phyloP scores from a whole-genome alignment of 495 filamentous ascomycete species.

The Lichenothelia convexa region DNA sequence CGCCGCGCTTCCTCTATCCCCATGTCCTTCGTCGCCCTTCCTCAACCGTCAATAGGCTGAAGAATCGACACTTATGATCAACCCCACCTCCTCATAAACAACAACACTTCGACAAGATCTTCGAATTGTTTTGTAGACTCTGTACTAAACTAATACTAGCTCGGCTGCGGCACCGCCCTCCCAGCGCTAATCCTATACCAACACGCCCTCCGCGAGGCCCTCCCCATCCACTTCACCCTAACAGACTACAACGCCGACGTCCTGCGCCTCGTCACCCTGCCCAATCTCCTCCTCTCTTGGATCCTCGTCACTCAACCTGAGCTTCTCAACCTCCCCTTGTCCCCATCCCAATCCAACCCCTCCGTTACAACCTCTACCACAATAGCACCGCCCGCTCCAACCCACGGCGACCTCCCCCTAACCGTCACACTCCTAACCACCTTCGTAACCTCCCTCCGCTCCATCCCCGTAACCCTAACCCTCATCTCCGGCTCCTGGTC shows the following conservation, averaged over 20 bases:
- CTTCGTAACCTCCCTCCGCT: constrained; percentile 41
- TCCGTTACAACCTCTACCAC: constrained; percentile 8
- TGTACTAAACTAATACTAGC: constrained; percentile 34
- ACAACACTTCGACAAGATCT: neutral
- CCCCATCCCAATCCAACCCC: constrained; percentile 5
- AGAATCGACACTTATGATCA: no score
- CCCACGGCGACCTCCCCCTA: constrained; percentile 57
- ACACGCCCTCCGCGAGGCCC: constrained; percentile 33
- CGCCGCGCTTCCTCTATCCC: neutral
- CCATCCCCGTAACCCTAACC: constrained; percentile 38
- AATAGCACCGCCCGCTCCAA: constrained; percentile 8
- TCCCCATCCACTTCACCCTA: constrained; percentile 43
- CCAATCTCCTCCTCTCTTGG: constrained; percentile 77
- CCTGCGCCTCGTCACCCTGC: constrained; percentile 68
- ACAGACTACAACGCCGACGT: constrained; percentile 84
- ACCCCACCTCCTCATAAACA: neutral
- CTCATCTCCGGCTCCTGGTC: constrained; percentile 75
- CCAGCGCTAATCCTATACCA: constrained; percentile 65
- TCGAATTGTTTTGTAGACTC: constrained; percentile 3
- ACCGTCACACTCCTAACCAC: constrained; percentile 38
- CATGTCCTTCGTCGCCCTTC: no score
- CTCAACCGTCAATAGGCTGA: no score
- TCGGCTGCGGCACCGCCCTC: constrained; percentile 80
- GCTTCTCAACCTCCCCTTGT: no score
- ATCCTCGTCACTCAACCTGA: no score